Percentiles rank a stretch among this genome's conserved stretches.
phyloP scores from a whole-genome alignment of 352 stramenopile genomes.

The Aphanomyces euteiches region DNA sequence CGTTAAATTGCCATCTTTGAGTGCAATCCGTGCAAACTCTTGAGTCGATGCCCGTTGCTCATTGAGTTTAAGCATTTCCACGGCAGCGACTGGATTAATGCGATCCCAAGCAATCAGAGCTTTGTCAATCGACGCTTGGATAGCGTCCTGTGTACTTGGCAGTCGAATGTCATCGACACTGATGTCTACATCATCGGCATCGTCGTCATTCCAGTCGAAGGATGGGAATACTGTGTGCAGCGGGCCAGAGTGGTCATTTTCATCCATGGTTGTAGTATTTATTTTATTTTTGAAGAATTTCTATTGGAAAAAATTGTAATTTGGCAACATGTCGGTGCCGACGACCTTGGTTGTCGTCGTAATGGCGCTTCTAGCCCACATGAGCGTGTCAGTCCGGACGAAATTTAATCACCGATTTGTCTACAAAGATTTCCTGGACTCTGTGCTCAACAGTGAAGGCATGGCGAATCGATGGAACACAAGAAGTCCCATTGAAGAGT shows the following conservation, averaged over 20 bases:
- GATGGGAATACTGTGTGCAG: slow-evolving; percentile 4
- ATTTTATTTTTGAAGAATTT: not conserved
- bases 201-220: slow-evolving; percentile 3
- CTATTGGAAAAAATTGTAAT: not conserved
- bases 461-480: slow-evolving; percentile 56
- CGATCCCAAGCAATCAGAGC: slow-evolving; percentile 4
- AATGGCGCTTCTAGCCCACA: not conserved
- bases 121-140: slow-evolving; percentile 15
- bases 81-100: not conserved
- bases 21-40: slow-evolving; percentile 7
- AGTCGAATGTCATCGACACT: slow-evolving; percentile 13
- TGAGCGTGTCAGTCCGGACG: not conserved
- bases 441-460: not conserved
- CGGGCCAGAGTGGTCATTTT: not conserved
- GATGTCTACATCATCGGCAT: slow-evolving; percentile 7
- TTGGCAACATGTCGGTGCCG: not conserved
- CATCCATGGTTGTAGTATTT: not conserved
- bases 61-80: not conserved
- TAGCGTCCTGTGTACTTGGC: slow-evolving; percentile 6
- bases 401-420: slow-evolving; percentile 12
- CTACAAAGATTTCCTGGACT: slow-evolving; percentile 11
- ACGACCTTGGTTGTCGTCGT: not conserved
- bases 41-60: slow-evolving; percentile 9
- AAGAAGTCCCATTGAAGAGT: slow-evolving; percentile 46
- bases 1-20: not conserved